Evolutionary conservation across 2,329 filamentous ascomycete species (phyloP).

Genomic region (Sarocladium strictum): DNA sequence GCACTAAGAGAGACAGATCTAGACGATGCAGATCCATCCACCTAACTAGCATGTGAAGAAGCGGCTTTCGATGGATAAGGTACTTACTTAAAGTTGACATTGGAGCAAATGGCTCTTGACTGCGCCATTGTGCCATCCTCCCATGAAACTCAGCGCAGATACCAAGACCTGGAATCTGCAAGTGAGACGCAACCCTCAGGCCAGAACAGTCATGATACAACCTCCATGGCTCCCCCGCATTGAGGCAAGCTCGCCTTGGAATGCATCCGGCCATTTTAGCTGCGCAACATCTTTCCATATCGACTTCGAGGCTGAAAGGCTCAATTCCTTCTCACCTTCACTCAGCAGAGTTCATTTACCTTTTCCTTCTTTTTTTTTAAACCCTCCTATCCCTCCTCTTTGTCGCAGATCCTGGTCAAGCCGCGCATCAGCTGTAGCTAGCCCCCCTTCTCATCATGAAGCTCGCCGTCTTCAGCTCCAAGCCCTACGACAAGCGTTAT

Average conservation of each 20-base stretch:
- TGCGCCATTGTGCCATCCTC: no score
- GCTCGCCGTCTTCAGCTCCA: slow-evolving; percentile 59
- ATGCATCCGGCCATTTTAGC: not conserved
- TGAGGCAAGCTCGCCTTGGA: not conserved
- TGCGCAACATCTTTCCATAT: not conserved
- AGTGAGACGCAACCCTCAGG: not conserved
- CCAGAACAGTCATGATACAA: not conserved
- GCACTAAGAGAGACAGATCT: no score
- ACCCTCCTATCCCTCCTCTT: no score
- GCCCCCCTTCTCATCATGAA: slow-evolving; percentile 36
- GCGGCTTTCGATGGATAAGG: no score
- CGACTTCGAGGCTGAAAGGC: not conserved
- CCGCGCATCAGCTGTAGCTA: no score
- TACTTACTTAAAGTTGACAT: no score
- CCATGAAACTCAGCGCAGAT: no score
- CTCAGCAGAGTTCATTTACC: not conserved
- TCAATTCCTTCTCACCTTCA: not conserved
- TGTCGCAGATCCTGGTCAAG: no score
- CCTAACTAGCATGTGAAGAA: no score
- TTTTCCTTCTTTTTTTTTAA: no score
- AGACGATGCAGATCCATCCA: no score
- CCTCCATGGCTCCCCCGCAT: not conserved
- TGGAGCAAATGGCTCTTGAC: no score
- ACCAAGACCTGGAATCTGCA: not conserved
- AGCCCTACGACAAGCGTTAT: slow-evolving; percentile 55